A percentile compares a stretch with the other conserved stretches of the same genome.
phyloP scores from a whole-genome alignment of 257 asterid genomes.

The Plantago elongata region DNA sequence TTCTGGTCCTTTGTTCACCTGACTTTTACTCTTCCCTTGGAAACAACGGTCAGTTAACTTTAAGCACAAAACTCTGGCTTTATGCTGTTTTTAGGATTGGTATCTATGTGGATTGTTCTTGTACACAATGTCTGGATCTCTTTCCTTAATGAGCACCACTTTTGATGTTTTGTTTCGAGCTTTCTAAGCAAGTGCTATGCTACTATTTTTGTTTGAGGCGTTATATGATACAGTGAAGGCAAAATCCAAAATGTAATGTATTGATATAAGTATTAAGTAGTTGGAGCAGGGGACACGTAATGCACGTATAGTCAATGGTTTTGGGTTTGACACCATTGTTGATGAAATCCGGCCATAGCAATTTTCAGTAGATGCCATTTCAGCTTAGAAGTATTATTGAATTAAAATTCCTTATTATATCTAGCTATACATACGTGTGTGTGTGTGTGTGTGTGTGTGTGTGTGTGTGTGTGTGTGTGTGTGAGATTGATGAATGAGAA shows the following conservation, averaged over 20 bases:
- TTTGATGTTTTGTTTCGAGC: neutral
- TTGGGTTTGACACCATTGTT: neutral
- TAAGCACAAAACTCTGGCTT: constrained; percentile 8
- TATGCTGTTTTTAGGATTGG: neutral
- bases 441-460: too few relatives aligned
- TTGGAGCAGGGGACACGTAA: neutral
- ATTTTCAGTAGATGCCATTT: too few relatives aligned
- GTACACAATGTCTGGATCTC: constrained; percentile 6
- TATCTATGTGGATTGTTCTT: constrained; percentile 1
- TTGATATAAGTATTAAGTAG: too few relatives aligned
- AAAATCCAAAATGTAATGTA: too few relatives aligned
- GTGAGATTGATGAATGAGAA: too few relatives aligned
- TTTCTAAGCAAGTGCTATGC: neutral
- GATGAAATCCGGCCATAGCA: too few relatives aligned
- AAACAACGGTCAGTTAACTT: constrained; percentile 6
- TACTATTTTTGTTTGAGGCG: neutral
- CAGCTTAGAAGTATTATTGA: too few relatives aligned
- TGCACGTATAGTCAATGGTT: constrained; percentile 24
- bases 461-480: too few relatives aligned
- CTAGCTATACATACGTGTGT: too few relatives aligned
- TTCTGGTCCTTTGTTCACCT: constrained; percentile 5
- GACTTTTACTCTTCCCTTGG: neutral
- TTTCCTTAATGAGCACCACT: neutral
- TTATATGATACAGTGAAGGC: too few relatives aligned
- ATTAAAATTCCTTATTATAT: too few relatives aligned